These are phyloP conservation scores for Cutaneotrichosporon sp. DNA, from an alignment of 1,284 basidiomycete species.

Conservation along the genomic window DNA sequence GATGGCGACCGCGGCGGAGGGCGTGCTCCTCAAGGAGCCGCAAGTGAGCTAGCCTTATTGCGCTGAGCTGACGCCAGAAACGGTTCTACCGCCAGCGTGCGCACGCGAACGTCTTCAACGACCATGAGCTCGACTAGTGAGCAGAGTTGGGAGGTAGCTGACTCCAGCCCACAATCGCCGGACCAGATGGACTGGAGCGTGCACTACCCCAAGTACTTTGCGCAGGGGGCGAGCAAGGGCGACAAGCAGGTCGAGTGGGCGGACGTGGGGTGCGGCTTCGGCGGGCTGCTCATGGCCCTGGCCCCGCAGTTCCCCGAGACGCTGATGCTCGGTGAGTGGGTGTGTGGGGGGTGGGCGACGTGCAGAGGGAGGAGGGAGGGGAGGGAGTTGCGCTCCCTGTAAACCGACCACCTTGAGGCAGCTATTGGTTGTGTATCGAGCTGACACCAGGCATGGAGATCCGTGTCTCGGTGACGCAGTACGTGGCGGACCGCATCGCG, in stretches of 20 bases:
- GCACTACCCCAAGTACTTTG: conserved; percentile 77
- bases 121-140: conserved; percentile 85
- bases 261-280: conserved; percentile 98
- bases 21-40: conserved; percentile 34
- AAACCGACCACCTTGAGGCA: too few relatives aligned
- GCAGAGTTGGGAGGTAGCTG: conserved; percentile 22
- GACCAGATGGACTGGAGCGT: conserved; percentile 76
- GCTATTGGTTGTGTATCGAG: too few relatives aligned
- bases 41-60: conserved; percentile 27
- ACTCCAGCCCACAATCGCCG: conserved; percentile 69
- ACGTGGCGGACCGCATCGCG: conserved; percentile 89
- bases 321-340: conserved; percentile 82
- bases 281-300: conserved; percentile 86
- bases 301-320: conserved; percentile 90
- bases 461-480: conserved; percentile 92
- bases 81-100: conserved; percentile 95
- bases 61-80: conserved; percentile 63
- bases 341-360: not conserved
- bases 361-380: not conserved
- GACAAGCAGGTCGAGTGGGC: conserved; percentile 77
- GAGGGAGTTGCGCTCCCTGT: too few relatives aligned
- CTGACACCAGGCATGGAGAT: conserved; percentile 83
- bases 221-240: conserved; percentile 35
- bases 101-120: conserved; percentile 97
- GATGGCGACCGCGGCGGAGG: conserved; percentile 19